Evolutionary conservation across 2,329 filamentous ascomycete species (phyloP).

Genomic region (Coleophoma eucalyptorum): DNA sequence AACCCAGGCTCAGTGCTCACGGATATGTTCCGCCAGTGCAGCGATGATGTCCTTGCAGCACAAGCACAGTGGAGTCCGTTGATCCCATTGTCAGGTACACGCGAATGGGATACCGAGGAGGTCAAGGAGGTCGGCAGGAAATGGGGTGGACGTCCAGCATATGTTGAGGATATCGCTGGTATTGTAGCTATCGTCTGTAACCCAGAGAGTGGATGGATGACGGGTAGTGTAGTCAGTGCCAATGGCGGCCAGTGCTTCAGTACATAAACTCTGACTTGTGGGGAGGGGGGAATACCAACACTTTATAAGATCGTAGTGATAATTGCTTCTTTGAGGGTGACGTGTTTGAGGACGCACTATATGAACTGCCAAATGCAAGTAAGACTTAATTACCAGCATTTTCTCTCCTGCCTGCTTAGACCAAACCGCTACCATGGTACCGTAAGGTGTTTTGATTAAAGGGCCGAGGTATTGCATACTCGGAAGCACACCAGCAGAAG

Average conservation of each 20-base stretch:
- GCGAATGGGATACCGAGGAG: slow-evolving; percentile 56
- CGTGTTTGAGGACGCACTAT: too few relatives aligned
- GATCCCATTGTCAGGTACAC: slow-evolving; percentile 59
- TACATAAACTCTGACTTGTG: neutral
- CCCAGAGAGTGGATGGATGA: slow-evolving; percentile 67
- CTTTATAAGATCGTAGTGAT: neutral
- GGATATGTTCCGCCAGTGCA: slow-evolving; percentile 56
- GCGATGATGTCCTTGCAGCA: slow-evolving; percentile 49
- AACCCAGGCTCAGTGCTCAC: slow-evolving; percentile 60
- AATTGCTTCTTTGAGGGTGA: too few relatives aligned
- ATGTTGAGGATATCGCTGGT: slow-evolving; percentile 66
- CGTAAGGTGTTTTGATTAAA: too few relatives aligned
- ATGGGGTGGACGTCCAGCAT: slow-evolving; percentile 53
- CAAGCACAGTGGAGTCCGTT: slow-evolving; percentile 56
- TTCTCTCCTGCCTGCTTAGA: too few relatives aligned
- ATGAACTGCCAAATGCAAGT: too few relatives aligned
- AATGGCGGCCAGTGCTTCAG: slow-evolving; percentile 68
- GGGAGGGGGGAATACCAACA: neutral
- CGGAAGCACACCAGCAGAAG: too few relatives aligned
- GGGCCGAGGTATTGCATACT: too few relatives aligned
- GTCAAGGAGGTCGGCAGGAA: slow-evolving; percentile 52
- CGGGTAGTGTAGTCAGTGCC: slow-evolving; percentile 71
- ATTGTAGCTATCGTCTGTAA: slow-evolving; percentile 71
- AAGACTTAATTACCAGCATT: too few relatives aligned
- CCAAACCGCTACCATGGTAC: too few relatives aligned